Percentiles rank a stretch among this genome's conserved stretches.
phyloP scores from a whole-genome alignment of 2,329 filamentous ascomycete species.

The Pseudogymnoascus destructans region DNA sequence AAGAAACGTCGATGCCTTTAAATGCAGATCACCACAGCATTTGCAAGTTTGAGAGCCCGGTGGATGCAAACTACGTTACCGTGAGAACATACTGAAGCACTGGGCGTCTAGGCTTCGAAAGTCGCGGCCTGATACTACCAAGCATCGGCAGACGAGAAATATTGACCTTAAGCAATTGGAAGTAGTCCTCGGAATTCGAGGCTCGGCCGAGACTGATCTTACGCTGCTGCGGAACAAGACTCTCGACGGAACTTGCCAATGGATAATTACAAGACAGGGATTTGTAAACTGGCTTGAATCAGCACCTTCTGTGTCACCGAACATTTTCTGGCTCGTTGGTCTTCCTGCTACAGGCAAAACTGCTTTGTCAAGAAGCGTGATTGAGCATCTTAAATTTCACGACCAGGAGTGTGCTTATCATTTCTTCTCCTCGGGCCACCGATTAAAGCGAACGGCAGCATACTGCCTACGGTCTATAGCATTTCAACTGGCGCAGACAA shows the following conservation, averaged over 20 bases:
- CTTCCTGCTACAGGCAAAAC: slow-evolving; percentile 3
- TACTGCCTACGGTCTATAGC: not conserved
- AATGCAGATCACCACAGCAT: slow-evolving; percentile 32
- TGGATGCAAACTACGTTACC: slow-evolving; percentile 29
- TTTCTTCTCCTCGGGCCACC: not conserved
- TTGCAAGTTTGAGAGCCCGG: slow-evolving; percentile 29
- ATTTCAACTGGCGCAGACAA: not conserved
- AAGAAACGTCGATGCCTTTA: slow-evolving; percentile 29
- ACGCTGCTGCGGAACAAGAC: slow-evolving; percentile 13
- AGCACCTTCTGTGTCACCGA: not conserved
- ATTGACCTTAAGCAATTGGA: not conserved
- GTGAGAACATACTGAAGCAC: slow-evolving; percentile 19
- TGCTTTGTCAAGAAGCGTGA: not conserved
- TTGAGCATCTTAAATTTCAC: not conserved
- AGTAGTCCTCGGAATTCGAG: not conserved
- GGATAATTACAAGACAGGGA: slow-evolving; percentile 15
- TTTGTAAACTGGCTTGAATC: slow-evolving; percentile 15
- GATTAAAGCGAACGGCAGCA: not conserved
- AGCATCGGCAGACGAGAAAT: not conserved
- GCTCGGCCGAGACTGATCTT: slow-evolving; percentile 13
- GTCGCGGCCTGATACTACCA: not conserved
- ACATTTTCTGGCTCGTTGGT: not conserved
- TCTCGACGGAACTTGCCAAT: slow-evolving; percentile 18
- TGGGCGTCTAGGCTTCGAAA: not conserved
- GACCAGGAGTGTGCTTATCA: not conserved